phyloP scores from a whole-genome alignment of 768 basidiomycete species.

The Xerocomellus intermedius region DNA sequence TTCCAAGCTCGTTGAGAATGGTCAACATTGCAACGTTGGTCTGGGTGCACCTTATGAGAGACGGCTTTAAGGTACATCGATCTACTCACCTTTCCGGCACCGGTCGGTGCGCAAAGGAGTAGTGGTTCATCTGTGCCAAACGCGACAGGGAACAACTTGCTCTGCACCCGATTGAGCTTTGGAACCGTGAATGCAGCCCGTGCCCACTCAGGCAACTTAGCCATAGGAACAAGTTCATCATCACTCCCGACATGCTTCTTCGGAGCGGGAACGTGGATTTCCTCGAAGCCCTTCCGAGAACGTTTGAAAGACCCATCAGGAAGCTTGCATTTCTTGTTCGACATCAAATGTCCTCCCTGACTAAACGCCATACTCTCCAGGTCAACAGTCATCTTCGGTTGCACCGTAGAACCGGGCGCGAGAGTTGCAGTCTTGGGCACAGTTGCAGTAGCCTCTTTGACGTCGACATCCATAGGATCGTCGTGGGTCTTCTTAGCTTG shows the following conservation, averaged over 20 bases:
- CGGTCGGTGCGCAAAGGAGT: slow-evolving; percentile 95
- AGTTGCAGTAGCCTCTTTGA: slow-evolving; percentile 39
- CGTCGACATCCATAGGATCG: slow-evolving; percentile 82
- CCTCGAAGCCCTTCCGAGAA: slow-evolving; percentile 94
- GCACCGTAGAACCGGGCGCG: slow-evolving; percentile 81
- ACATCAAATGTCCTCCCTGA: slow-evolving; percentile 96
- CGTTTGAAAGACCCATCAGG: slow-evolving; percentile 98
- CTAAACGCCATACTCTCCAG: slow-evolving; percentile 94
- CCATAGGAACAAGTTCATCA: slow-evolving; percentile 69
- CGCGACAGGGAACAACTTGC: slow-evolving; percentile 87
- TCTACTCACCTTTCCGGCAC: slow-evolving; percentile 89
- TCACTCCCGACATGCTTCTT: slow-evolving; percentile 67
- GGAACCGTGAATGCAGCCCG: slow-evolving; percentile 81
- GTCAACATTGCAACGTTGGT: slow-evolving; percentile 98
- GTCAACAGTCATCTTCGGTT: slow-evolving; percentile 84
- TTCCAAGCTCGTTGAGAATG: slow-evolving; percentile 86
- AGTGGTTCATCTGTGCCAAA: slow-evolving; percentile 95
- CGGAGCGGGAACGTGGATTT: slow-evolving; percentile 94
- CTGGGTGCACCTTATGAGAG: slow-evolving; percentile 40
- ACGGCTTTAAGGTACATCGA: neutral
- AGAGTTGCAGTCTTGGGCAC: slow-evolving; percentile 85
- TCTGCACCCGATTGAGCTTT: slow-evolving; percentile 87
- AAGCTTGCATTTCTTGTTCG: slow-evolving; percentile 97
- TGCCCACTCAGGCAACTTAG: slow-evolving; percentile 81
- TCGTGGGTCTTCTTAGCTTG: slow-evolving; percentile 48